These are phyloP conservation scores for Acanthamoeba royreba DNA, from an alignment of 208 protist species.

Conservation along the genomic window DNA sequence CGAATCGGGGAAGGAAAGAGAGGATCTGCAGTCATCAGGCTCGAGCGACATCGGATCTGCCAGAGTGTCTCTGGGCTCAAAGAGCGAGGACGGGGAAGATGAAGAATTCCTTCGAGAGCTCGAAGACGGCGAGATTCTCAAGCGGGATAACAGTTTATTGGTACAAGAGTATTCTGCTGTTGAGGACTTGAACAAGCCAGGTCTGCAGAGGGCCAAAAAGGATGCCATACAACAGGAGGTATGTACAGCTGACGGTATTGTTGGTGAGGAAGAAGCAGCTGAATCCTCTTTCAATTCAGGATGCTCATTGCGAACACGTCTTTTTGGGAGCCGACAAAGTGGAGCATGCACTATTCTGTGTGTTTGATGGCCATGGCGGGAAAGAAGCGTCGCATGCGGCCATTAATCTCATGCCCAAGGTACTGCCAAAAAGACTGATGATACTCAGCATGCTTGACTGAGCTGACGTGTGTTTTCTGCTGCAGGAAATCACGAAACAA, in stretches of 20 bases:
- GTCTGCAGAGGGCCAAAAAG: constrained; percentile 27
- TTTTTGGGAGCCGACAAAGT: neutral
- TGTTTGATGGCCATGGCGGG: constrained; percentile 34
- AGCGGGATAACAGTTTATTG: neutral
- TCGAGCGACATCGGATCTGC: neutral
- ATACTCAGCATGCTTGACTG: neutral
- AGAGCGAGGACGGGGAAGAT: neutral
- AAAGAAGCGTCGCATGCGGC: constrained; percentile 10
- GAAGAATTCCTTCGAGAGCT: neutral
- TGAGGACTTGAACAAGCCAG: constrained; percentile 43
- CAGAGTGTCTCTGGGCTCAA: neutral
- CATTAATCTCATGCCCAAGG: neutral
- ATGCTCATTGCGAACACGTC: neutral
- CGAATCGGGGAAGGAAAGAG: neutral
- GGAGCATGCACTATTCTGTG: neutral
- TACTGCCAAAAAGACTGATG: neutral
- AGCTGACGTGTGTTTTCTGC: neutral
- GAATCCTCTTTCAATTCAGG: neutral
- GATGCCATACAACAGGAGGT: constrained; percentile 45
- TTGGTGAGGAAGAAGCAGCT: neutral
- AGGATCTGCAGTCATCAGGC: neutral
- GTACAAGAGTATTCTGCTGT: constrained; percentile 4
- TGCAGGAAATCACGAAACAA: neutral
- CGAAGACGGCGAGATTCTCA: neutral
- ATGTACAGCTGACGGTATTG: neutral